These are phyloP conservation scores for Metschnikowia continentalis DNA, from an alignment of 805 yeast genomes.

Conservation along the genomic window DNA sequence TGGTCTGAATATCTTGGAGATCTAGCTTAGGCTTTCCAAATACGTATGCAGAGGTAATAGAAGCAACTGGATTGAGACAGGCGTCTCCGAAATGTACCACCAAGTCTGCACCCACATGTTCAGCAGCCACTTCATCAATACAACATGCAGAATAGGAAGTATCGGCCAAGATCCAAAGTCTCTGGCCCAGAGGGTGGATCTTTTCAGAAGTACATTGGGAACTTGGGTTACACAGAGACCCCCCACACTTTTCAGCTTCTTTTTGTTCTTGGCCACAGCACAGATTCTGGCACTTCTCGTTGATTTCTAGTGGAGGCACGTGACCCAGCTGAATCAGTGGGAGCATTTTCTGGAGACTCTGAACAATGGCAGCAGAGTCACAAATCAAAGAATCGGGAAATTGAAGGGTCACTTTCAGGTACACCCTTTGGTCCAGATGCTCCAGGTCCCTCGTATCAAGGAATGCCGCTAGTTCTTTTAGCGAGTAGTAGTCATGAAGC, in stretches of 20 bases:
- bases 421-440: conserved; percentile 22
- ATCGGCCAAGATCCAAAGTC: conserved; percentile 85
- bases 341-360: conserved; percentile 44
- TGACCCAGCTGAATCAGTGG: not conserved
- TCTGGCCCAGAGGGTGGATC: conserved; percentile 17
- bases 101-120: conserved; percentile 79
- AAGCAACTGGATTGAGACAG: conserved; percentile 75
- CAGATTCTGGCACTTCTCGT: not conserved
- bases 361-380: conserved; percentile 72
- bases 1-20: conserved; percentile 28
- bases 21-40: conserved; percentile 68
- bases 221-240: not conserved
- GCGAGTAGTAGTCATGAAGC: conserved; percentile 51
- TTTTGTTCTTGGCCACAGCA: not conserved
- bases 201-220: not conserved
- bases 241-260: too few relatives aligned
- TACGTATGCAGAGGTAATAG: conserved; percentile 71
- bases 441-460: conserved; percentile 27
- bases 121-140: conserved; percentile 95
- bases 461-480: conserved; percentile 43
- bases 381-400: conserved; percentile 80
- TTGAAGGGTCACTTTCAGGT: conserved; percentile 68
- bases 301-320: too few relatives aligned
- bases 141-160: conserved; percentile 95
- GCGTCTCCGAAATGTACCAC: conserved; percentile 95